A percentile compares a stretch with the other conserved stretches of the same genome.
phyloP scores from a whole-genome alignment of 352 stramenopile genomes.

The Pythium insidiosum region DNA sequence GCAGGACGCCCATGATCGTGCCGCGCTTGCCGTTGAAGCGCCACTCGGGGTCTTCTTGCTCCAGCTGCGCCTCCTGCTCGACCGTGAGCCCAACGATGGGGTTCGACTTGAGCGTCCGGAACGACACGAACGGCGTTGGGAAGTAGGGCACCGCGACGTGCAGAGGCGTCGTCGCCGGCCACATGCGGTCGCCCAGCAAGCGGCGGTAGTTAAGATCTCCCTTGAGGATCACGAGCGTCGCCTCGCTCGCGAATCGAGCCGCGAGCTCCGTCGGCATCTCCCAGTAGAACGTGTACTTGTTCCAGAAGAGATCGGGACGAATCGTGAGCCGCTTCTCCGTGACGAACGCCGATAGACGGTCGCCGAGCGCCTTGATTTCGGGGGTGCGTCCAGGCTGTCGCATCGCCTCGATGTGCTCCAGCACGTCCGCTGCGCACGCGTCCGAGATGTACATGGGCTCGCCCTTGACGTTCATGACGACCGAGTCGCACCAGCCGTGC shows the following conservation, averaged over 20 bases:
- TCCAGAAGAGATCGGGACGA: constrained; percentile 42
- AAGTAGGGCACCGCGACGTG: constrained; percentile 79
- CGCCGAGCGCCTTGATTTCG: constrained; percentile 38
- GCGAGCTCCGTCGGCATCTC: constrained; percentile 37
- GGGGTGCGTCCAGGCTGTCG: constrained; percentile 16
- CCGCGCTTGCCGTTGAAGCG: constrained; percentile 59
- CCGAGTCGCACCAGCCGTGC: constrained; percentile 32
- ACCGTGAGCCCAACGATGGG: constrained; percentile 45
- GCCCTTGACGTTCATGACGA: constrained; percentile 68
- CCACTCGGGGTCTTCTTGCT: constrained; percentile 50
- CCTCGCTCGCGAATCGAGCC: constrained; percentile 17
- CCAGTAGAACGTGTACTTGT: constrained; percentile 69
- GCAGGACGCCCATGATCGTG: constrained; percentile 56
- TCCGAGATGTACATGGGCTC: constrained; percentile 81
- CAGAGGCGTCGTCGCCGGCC: constrained; percentile 79
- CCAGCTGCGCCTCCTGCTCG: constrained; percentile 28
- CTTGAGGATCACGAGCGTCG: constrained; percentile 92
- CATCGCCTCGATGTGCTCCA: constrained; percentile 56
- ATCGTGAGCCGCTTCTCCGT: constrained; percentile 15
- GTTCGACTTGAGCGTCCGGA: constrained; percentile 71
- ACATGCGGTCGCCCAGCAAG: constrained; percentile 90
- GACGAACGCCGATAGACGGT: constrained; percentile 29
- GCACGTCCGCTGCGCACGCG: constrained; percentile 44
- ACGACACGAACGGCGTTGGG: constrained; percentile 47
- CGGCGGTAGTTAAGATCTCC: constrained; percentile 97